phyloP scores from a whole-genome alignment of 2,329 filamentous ascomycete genomes.

The Aspergillus candidus region DNA sequence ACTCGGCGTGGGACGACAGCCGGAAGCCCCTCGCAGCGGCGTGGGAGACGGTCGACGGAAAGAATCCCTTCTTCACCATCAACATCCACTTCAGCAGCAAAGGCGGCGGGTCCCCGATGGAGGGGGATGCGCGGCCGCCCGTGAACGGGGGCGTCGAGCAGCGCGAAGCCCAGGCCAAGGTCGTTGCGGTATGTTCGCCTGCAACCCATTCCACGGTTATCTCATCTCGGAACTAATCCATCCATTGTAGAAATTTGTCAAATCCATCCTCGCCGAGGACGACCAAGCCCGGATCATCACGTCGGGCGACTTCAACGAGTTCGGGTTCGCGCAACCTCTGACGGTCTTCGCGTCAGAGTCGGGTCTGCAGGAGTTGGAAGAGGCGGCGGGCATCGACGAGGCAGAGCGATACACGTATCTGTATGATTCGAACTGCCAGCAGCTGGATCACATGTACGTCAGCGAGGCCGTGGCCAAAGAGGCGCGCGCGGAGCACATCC shows the following conservation, averaged over 20 bases:
- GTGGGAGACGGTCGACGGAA: slow-evolving; percentile 55
- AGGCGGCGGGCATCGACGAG: slow-evolving; percentile 46
- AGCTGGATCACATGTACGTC: slow-evolving; percentile 65
- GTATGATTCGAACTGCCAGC: slow-evolving; percentile 63
- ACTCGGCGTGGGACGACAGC: slow-evolving; percentile 54
- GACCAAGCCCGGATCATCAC: slow-evolving; percentile 52
- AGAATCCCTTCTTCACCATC: slow-evolving; percentile 60
- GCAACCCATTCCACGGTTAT: not conserved
- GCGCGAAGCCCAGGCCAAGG: slow-evolving; percentile 51
- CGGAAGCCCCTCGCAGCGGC: slow-evolving; percentile 63
- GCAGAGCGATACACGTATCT: slow-evolving; percentile 65
- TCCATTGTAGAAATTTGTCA: slow-evolving; percentile 46
- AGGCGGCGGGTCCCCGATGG: slow-evolving; percentile 57
- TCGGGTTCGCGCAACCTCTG: slow-evolving; percentile 57
- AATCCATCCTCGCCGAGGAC: slow-evolving; percentile 53
- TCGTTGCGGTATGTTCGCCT: slow-evolving; percentile 48
- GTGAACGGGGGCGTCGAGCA: slow-evolving; percentile 58
- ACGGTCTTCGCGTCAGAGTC: slow-evolving; percentile 49
- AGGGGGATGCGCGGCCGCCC: slow-evolving; percentile 61
- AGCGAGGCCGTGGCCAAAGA: slow-evolving; percentile 47
- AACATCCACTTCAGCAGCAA: slow-evolving; percentile 66
- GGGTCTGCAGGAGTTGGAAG: slow-evolving; percentile 57
- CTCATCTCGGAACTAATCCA: not conserved
- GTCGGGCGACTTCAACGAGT: slow-evolving; percentile 69
- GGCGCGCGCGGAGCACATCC: slow-evolving; percentile 54